A percentile compares a stretch with the other conserved stretches of the same genome.
Evolutionary conservation across 345 rosid species (phyloP).

Genomic region (Ceriops tagal): DNA sequence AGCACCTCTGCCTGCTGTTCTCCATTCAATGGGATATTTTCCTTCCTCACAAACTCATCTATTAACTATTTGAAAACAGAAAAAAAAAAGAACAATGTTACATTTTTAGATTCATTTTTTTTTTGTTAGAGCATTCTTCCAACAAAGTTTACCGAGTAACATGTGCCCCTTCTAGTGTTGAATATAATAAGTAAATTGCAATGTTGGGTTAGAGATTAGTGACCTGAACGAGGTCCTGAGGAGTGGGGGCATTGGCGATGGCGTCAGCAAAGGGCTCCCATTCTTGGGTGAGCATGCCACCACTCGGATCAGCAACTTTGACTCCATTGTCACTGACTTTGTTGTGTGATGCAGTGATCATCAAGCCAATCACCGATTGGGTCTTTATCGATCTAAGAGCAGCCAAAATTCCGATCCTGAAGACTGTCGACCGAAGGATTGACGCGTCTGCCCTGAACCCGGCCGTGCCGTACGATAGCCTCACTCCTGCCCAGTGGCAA

Average conservation of each 20-base stretch:
- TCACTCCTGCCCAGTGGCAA: constrained; percentile 36
- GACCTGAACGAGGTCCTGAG: constrained; percentile 51
- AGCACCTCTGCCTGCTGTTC: constrained; percentile 45
- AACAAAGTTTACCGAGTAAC: no score
- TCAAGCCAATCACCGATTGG: constrained; percentile 56
- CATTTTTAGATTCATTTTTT: background rate
- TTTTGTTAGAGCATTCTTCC: no score
- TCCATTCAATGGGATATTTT: constrained; percentile 52
- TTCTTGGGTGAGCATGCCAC: constrained; percentile 84
- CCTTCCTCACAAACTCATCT: constrained; percentile 55
- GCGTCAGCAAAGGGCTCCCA: constrained; percentile 96
- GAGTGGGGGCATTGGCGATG: constrained; percentile 62
- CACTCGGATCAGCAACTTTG: constrained; percentile 80
- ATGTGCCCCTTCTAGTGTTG: no score
- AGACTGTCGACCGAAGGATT: constrained; percentile 64
- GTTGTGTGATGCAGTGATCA: constrained; percentile 98
- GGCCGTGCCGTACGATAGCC: constrained; percentile 80
- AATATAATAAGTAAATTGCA: background rate
- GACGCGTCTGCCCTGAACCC: constrained; percentile 83
- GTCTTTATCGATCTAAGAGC: constrained; percentile 81
- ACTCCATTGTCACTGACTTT: constrained; percentile 77
- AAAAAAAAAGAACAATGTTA: background rate
- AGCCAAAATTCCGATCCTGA: constrained; percentile 75
- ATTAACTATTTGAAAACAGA: constrained; percentile 41
- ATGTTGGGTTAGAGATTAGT: background rate